Conservation (phyloP, 202 grass and related monocot species). For the Eragrostis tef region DNA sequence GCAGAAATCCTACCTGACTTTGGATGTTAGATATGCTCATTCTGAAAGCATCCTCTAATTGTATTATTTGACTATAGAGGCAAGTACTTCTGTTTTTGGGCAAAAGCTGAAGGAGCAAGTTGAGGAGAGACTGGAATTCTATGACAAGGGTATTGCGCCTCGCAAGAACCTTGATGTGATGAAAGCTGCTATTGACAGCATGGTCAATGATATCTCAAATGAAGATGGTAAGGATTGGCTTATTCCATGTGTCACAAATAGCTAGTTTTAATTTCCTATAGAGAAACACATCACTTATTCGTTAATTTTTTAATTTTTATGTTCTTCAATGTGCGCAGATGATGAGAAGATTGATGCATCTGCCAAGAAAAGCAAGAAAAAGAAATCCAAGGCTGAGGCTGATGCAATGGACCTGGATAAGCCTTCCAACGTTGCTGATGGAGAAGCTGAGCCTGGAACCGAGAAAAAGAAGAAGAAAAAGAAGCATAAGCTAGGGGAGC, state of each 20-base stretch:
- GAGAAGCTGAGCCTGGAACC: slow-evolving; percentile 61
- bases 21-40: not conserved
- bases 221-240: slow-evolving; percentile 46
- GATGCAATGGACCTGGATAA: slow-evolving; percentile 73
- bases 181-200: slow-evolving; percentile 78
- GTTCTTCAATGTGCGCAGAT: slow-evolving; percentile 28
- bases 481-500: slow-evolving; percentile 74
- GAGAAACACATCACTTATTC: not conserved
- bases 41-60: slow-evolving; percentile 13
- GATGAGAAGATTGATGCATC: slow-evolving; percentile 41
- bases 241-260: not conserved
- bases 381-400: slow-evolving; percentile 62
- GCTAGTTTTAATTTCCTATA: not conserved
- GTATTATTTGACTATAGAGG: slow-evolving; percentile 59
- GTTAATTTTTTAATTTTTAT: slow-evolving; percentile 11
- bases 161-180: slow-evolving; percentile 96
- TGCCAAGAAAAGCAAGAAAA: slow-evolving; percentile 93
- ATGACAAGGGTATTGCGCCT: slow-evolving; percentile 89
- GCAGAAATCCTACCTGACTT: not conserved
- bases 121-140: slow-evolving; percentile 93
- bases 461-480: slow-evolving; percentile 95
- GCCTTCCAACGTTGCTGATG: slow-evolving; percentile 47
- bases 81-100: slow-evolving; percentile 72
- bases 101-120: slow-evolving; percentile 92
- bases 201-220: slow-evolving; percentile 40